Conservation (phyloP, 2,329 filamentous ascomycete genomes). For the Aspergillus fijiensis region DNA sequence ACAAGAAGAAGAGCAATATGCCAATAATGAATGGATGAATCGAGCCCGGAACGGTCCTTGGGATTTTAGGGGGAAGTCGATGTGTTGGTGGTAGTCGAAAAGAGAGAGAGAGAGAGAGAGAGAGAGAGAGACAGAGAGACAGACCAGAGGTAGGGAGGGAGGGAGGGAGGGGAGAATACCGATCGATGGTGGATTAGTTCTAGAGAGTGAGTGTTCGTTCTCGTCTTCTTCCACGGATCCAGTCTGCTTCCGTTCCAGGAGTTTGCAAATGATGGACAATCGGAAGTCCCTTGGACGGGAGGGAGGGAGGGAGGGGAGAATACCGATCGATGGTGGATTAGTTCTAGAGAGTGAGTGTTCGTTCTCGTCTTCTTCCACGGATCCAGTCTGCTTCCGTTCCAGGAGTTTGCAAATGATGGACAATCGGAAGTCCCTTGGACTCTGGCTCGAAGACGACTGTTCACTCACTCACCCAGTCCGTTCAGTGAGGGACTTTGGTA, state of each 20-base stretch:
- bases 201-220: not conserved
- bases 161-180: not conserved
- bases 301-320: not conserved
- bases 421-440: slow-evolving; percentile 6
- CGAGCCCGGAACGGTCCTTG: slow-evolving; percentile 16
- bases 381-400: slow-evolving; percentile 21
- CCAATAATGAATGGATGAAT: slow-evolving; percentile 2
- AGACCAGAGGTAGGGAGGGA: not conserved
- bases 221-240: slow-evolving; percentile 16
- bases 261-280: slow-evolving; percentile 2
- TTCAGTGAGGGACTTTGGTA: slow-evolving; percentile 5
- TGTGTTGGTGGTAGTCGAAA: not conserved
- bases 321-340: not conserved
- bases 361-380: slow-evolving; percentile 13
- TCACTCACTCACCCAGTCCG: not conserved
- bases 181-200: not conserved
- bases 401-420: slow-evolving; percentile 6
- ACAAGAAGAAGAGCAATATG: not conserved
- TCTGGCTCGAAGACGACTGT: no score
- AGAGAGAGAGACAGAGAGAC: not conserved
- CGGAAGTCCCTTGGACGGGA: slow-evolving; percentile 1
- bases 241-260: slow-evolving; percentile 19
- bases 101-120: not conserved
- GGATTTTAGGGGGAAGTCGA: slow-evolving; percentile 4
- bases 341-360: not conserved